A percentile compares a stretch with the other conserved stretches of the same genome.
phyloP scores from a whole-genome alignment of 2,329 filamentous ascomycete species.

The Calonectria honghensis region DNA sequence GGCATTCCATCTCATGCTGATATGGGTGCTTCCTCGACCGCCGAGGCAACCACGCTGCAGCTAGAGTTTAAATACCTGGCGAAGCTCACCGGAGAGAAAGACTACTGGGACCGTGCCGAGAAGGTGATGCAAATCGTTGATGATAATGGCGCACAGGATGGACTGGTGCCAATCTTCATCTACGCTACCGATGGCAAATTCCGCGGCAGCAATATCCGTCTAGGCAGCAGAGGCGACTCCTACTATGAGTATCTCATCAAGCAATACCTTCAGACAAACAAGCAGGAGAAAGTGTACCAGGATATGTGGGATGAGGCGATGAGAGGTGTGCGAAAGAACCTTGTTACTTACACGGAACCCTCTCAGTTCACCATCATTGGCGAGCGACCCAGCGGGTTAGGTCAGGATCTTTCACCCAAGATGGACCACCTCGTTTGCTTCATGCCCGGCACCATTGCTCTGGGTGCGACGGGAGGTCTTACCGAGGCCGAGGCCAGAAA shows the following conservation, averaged over 20 bases:
- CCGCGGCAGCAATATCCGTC: slow-evolving; percentile 87
- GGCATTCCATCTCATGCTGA: slow-evolving; percentile 90
- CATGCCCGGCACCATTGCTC: slow-evolving; percentile 95
- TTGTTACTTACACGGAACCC: slow-evolving; percentile 90
- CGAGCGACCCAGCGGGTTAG: slow-evolving; percentile 86
- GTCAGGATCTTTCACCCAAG: slow-evolving; percentile 82
- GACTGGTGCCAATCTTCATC: slow-evolving; percentile 94
- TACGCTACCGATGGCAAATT: slow-evolving; percentile 87
- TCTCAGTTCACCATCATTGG: slow-evolving; percentile 91
- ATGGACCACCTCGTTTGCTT: slow-evolving; percentile 99
- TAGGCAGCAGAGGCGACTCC: slow-evolving; percentile 95
- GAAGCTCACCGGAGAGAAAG: slow-evolving; percentile 92
- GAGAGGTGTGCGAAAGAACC: slow-evolving; percentile 89
- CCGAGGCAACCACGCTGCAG: slow-evolving; percentile 93
- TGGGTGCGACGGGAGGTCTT: slow-evolving; percentile 88
- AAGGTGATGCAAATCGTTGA: slow-evolving; percentile 95
- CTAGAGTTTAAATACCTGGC: slow-evolving; percentile 98
- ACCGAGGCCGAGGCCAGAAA: slow-evolving; percentile 85
- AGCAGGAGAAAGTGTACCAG: slow-evolving; percentile 88
- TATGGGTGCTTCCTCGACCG: slow-evolving; percentile 91
- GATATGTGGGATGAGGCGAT: slow-evolving; percentile 96
- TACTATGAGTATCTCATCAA: slow-evolving; percentile 99
- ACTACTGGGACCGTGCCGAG: slow-evolving; percentile 95
- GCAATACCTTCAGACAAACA: slow-evolving; percentile 95
- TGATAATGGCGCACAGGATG: slow-evolving; percentile 85